Evolutionary conservation across 495 filamentous ascomycete species (phyloP).

Genomic region (Aspergillus diversus): DNA sequence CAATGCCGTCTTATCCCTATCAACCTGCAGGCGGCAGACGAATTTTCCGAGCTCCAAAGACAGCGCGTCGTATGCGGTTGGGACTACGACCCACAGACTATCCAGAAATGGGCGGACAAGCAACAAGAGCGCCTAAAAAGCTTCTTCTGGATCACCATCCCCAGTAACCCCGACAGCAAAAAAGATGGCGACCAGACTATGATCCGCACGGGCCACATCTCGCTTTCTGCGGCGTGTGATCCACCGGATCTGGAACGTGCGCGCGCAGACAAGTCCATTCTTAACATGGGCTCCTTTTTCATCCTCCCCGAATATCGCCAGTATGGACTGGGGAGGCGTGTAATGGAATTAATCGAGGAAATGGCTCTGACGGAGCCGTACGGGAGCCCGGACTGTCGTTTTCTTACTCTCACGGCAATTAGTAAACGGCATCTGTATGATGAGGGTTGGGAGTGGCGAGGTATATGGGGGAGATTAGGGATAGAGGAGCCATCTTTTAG

Average conservation of each 20-base stretch:
- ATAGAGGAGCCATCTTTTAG: conserved; percentile 21
- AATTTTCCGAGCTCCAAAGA: conserved; percentile 1
- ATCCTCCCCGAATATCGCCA: conserved; percentile 29
- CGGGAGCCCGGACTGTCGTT: conserved; percentile 25
- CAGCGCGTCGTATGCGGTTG: conserved; percentile 11
- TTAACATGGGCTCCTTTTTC: conserved; percentile 30
- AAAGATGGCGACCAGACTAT: neutral
- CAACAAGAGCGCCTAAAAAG: conserved; percentile 23
- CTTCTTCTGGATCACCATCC: conserved; percentile 31
- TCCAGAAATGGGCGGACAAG: conserved; percentile 25
- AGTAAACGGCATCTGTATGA: conserved; percentile 32
- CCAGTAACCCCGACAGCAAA: neutral
- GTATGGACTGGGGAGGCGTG: conserved; percentile 22
- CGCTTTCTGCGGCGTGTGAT: conserved; percentile 27
- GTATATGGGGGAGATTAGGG: conserved; percentile 22
- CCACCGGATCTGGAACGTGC: conserved; percentile 22
- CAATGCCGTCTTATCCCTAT: conserved; percentile 6
- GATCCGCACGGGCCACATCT: conserved; percentile 31
- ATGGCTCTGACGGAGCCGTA: conserved; percentile 9
- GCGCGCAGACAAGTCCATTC: conserved; percentile 21
- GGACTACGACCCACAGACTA: conserved; percentile 16
- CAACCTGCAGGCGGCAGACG: neutral
- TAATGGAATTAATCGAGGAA: conserved; percentile 26
- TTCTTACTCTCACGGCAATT: conserved; percentile 25
- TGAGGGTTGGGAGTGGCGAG: conserved; percentile 25